These are phyloP conservation scores for Ceratocystis albifundus DNA, from an alignment of 2,329 filamentous ascomycete genomes.

Conservation along the genomic window DNA sequence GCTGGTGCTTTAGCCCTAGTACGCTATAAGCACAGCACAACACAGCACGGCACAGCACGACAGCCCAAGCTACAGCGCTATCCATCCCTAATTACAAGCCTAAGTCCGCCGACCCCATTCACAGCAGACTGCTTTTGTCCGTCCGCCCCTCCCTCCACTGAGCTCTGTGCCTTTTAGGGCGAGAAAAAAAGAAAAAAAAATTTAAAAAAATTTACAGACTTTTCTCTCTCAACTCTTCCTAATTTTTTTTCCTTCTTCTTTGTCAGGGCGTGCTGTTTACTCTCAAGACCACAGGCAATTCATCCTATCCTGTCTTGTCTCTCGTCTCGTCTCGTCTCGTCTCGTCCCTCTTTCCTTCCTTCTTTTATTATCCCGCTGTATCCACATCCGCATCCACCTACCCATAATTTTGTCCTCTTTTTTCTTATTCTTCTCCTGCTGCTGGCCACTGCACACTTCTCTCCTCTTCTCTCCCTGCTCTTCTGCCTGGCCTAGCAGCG, in stretches of 20 bases:
- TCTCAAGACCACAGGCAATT: neutral
- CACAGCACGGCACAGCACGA: too few species aligned
- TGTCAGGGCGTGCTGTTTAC: neutral
- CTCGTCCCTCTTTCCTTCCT: neutral
- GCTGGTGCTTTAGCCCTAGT: too few species aligned
- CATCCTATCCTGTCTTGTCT: neutral
- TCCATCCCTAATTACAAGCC: too few species aligned
- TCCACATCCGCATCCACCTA: slow-evolving; percentile 6
- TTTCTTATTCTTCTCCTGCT: slow-evolving; percentile 1
- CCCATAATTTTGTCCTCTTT: slow-evolving; percentile 7
- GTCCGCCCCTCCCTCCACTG: too few species aligned
- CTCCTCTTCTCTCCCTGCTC: neutral
- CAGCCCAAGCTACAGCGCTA: too few species aligned
- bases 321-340: neutral
- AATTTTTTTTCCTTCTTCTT: neutral
- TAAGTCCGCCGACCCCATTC: too few species aligned
- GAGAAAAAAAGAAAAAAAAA: too few species aligned
- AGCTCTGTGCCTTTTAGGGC: neutral
- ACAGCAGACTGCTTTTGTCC: neutral
- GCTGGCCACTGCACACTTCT: neutral
- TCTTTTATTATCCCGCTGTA: slow-evolving; percentile 5
- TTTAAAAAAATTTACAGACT: too few species aligned
- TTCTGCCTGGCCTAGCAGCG: neutral
- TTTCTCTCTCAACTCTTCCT: slow-evolving; percentile 8
- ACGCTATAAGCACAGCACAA: too few species aligned